Evolutionary conservation across 2,329 filamentous ascomycete species (phyloP), one percentile per base, ranked within the genome.

Genomic region (Chaetomium sp.): DNA sequence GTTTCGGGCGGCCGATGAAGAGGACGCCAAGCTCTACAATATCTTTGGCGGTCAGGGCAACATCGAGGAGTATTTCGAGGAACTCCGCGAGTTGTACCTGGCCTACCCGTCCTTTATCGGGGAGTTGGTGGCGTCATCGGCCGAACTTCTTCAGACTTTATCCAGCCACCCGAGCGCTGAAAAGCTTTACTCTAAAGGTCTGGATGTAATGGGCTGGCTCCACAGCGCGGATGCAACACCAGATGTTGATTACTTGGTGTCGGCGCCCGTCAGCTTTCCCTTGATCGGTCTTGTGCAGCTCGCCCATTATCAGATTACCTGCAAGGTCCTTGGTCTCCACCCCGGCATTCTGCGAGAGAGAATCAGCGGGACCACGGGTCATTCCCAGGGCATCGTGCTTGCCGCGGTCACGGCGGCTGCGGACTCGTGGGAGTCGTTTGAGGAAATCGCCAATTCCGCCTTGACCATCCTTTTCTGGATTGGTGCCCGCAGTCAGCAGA

Each of bases 21-120:
- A 87, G 67, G 88, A 89, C 63, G 93, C 93, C 62, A 89, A 87
- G 72, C 86, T 99, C 66, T 99, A 97, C 81, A 93, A 89, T 70
- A 93, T 99, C 67, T 97, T 98, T 71, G 95, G 95, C 66, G 95
- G 95, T 7, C 95, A 99, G 78, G 95, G 95, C 72, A 99, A 99
- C 78, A 98, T 99, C 69, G 94, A 99, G 79, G 96, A 99, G 80
- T 99, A 99, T 80, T 99, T 99, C 74, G 94, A 99, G 71, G 95
- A 99, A 81, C 86, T 99, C 68, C 89, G 95, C 63, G 90, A 96
- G 77, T 86, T 98, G 65, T 94, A 94, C 81, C 88, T 84, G 72
- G 97, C 93, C 65, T 99, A 99, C 79, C 90, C 91, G 13, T 90
- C 90, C 31, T 96, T 99, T 71, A 87, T 97, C 5, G 90, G 92